phyloP scores from a whole-genome alignment of 176 grass and related monocot genomes.

The Melocanna baccifera region DNA sequence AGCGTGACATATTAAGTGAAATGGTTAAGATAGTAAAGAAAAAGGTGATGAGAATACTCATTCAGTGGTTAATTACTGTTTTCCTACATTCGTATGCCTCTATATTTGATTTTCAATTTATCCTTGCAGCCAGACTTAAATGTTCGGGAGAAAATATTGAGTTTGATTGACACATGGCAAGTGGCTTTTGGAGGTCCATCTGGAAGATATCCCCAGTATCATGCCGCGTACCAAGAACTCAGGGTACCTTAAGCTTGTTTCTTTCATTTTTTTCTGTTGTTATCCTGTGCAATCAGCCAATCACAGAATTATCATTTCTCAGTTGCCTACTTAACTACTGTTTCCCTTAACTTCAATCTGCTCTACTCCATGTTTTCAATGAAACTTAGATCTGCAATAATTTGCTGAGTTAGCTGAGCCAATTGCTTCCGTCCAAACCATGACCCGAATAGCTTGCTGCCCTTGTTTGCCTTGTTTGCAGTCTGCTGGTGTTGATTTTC shows the following conservation, averaged over 20 bases:
- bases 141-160: conserved; percentile 95
- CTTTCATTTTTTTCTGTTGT: neutral
- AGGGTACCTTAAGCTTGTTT: conserved; percentile 50
- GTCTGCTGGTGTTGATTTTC: conserved; percentile 95
- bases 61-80: conserved; percentile 20
- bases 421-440: neutral
- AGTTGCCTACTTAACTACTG: neutral
- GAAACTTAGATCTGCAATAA: neutral
- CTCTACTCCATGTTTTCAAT: neutral
- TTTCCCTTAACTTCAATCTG: neutral
- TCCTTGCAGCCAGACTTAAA: conserved; percentile 71
- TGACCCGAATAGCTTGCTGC: conserved; percentile 9
- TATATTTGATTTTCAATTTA: conserved; percentile 34
- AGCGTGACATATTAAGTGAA: conserved; percentile 97
- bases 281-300: neutral
- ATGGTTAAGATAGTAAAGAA: conserved; percentile 99
- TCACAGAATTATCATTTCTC: neutral
- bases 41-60: conserved; percentile 60
- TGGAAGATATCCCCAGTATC: conserved; percentile 81
- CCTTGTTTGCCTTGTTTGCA: conserved; percentile 41
- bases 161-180: conserved; percentile 97
- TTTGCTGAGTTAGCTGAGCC: neutral
- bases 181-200: conserved; percentile 92
- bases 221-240: conserved; percentile 92
- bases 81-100: conserved; percentile 18